Percentiles rank a stretch among this genome's conserved stretches.
phyloP scores from a whole-genome alignment of 2,329 filamentous ascomycete genomes.

The Fusarium coffeatum region DNA sequence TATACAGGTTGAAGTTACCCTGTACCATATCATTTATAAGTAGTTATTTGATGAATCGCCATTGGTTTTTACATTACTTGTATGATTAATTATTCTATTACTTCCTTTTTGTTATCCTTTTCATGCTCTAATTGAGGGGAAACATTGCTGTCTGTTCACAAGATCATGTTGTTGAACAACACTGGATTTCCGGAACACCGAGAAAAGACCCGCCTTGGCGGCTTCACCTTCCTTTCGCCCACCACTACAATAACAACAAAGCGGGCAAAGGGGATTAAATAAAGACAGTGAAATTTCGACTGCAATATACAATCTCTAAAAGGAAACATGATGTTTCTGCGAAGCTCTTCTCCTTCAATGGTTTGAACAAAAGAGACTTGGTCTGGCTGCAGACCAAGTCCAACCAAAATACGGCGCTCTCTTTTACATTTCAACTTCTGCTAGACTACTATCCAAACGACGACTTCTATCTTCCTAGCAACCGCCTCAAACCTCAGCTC shows the following conservation, averaged over 20 bases:
- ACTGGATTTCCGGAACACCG: neutral
- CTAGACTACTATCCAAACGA: neutral
- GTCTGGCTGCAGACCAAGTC: neutral
- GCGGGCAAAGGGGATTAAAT: neutral
- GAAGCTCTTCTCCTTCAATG: neutral
- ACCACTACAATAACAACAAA: fast-evolving
- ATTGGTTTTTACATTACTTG: neutral
- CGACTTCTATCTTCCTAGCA: neutral
- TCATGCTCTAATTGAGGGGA: no score
- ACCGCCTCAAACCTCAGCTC: neutral
- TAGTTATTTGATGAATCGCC: neutral
- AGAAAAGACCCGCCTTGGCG: neutral
- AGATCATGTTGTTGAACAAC: neutral
- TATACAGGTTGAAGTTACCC: neutral
- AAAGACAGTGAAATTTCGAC: neutral
- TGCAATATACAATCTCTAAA: neutral
- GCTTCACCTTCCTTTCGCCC: neutral
- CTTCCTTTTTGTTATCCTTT: neutral
- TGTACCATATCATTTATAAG: neutral
- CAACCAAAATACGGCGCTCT: neutral
- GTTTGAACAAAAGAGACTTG: neutral
- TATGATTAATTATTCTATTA: fast-evolving
- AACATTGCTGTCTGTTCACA: neutral
- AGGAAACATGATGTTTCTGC: neutral
- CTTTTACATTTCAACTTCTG: neutral